Conservation (phyloP, 805 yeast species). For the Saccharomycodes ludwigii region DNA sequence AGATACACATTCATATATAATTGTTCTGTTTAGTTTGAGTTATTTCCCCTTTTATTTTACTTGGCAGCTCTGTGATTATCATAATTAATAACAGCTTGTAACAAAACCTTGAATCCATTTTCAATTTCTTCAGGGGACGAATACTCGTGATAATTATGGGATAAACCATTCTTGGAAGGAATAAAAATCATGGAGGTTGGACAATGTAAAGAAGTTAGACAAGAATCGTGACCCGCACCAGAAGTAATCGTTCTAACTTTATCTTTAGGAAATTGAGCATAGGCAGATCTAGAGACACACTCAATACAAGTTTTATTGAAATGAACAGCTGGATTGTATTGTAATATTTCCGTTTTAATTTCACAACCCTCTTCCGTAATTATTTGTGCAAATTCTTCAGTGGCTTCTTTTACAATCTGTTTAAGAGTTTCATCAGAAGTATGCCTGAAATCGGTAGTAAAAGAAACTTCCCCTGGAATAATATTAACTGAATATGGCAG, state of each 20-base stretch:
- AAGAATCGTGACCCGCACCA: conserved; percentile 71
- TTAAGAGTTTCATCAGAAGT: conserved; percentile 31
- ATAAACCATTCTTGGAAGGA: conserved; percentile 54
- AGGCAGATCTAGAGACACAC: conserved; percentile 41
- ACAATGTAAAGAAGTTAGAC: conserved; percentile 39
- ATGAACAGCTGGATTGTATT: conserved; percentile 42
- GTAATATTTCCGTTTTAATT: conserved; percentile 29
- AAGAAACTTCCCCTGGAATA: conserved; percentile 48
- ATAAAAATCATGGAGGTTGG: conserved; percentile 70
- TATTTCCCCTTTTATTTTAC: too few species aligned
- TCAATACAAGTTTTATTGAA: conserved; percentile 40
- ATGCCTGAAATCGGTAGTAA: conserved; percentile 52
- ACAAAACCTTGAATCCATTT: conserved; percentile 43
- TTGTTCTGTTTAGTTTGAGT: background rate
- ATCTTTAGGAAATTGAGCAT: conserved; percentile 33
- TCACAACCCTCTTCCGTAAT: conserved; percentile 21
- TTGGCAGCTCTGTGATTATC: conserved; percentile 21
- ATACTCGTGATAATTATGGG: conserved; percentile 58
- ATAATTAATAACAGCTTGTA: conserved; percentile 35
- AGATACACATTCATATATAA: background rate
- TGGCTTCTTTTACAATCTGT: conserved; percentile 27
- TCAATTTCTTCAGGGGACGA: conserved; percentile 53
- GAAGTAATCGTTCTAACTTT: conserved; percentile 36
- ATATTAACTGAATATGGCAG: conserved; percentile 56
- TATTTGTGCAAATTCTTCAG: conserved; percentile 26